A percentile compares a stretch with the other conserved stretches of the same genome.
phyloP scores from a whole-genome alignment of 768 basidiomycete genomes.

The Leucocoprinus leucothites region DNA sequence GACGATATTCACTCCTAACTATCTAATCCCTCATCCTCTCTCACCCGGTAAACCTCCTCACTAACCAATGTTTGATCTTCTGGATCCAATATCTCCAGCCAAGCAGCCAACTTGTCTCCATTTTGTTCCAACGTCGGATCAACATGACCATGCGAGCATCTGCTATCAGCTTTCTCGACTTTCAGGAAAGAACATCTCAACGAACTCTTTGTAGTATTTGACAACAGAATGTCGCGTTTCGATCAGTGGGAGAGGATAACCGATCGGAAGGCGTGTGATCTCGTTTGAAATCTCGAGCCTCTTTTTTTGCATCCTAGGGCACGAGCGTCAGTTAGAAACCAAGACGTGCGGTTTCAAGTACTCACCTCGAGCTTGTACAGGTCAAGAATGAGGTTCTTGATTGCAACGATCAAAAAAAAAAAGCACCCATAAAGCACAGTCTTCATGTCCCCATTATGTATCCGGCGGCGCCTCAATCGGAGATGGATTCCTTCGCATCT shows the following conservation, averaged over 20 bases:
- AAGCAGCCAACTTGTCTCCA: constrained; percentile 56
- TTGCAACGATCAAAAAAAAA: constrained; percentile 46
- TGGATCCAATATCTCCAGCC: constrained; percentile 49
- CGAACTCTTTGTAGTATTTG: constrained; percentile 38
- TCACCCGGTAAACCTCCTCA: background rate
- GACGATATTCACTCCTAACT: background rate
- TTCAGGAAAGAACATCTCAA: constrained; percentile 44
- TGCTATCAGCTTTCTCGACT: constrained; percentile 32
- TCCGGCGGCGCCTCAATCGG: constrained; percentile 52
- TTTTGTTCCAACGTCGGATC: constrained; percentile 30
- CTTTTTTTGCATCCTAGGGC: constrained; percentile 28
- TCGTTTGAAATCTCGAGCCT: constrained; percentile 53
- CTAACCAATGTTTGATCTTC: constrained; percentile 29
- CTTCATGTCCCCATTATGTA: constrained; percentile 56
- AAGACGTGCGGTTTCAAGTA: background rate
- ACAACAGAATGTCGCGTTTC: constrained; percentile 52
- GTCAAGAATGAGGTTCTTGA: constrained; percentile 47
- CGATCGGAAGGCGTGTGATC: constrained; percentile 28
- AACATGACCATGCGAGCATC: constrained; percentile 23
- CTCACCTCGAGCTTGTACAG: constrained; percentile 42
- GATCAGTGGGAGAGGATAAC: constrained; percentile 44
- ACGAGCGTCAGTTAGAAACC: background rate
- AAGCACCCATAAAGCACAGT: constrained; percentile 60
- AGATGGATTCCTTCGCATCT: constrained; percentile 54
- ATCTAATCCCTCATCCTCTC: background rate